A percentile compares a stretch with the other conserved stretches of the same genome.
Conservation (phyloP, 2,329 filamentous ascomycete genomes). For the Gliomastix tumulicola region DNA sequence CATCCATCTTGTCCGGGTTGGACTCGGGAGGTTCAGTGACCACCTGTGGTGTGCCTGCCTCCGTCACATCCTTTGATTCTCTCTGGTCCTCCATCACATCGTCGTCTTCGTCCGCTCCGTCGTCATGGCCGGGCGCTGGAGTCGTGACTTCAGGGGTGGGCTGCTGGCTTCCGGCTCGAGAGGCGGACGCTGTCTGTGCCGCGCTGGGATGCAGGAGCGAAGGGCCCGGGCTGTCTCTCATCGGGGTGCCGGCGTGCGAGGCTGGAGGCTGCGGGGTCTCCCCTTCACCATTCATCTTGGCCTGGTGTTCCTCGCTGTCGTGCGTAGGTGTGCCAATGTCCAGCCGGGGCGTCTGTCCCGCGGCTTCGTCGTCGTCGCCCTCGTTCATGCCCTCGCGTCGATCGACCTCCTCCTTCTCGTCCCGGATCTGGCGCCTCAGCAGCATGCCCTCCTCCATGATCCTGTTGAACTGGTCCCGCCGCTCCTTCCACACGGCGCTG, state of each 20-base stretch:
- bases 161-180: conserved; percentile 15
- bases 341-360: conserved; percentile 9
- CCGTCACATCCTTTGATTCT: conserved; percentile 19
- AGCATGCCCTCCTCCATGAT: conserved; percentile 91
- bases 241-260: conserved; percentile 1
- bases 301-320: conserved; percentile 21
- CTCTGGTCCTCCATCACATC: conserved; percentile 48
- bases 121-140: conserved; percentile 42
- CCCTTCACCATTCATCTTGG: conserved; percentile 7
- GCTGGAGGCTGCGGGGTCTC: conserved; percentile 18
- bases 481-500: conserved; percentile 74
- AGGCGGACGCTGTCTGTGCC: conserved; percentile 8
- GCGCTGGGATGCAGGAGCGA: conserved; percentile 3
- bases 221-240: background rate
- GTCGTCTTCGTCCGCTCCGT: conserved; percentile 52
- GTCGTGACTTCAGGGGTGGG: conserved; percentile 5
- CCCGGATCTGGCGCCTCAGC: conserved; percentile 76
- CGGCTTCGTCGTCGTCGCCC: conserved; percentile 34
- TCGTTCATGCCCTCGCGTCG: conserved; percentile 75
- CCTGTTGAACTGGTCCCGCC: conserved; percentile 76
- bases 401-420: conserved; percentile 94
- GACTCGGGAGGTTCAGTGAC: conserved; percentile 40
- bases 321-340: conserved; percentile 17
- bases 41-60: conserved; percentile 34
- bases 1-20: conserved; percentile 58